Percentiles rank a stretch among this genome's conserved stretches.
Evolutionary conservation across 257 asterid species (phyloP).

Genomic region (Fraxinus anomala): DNA sequence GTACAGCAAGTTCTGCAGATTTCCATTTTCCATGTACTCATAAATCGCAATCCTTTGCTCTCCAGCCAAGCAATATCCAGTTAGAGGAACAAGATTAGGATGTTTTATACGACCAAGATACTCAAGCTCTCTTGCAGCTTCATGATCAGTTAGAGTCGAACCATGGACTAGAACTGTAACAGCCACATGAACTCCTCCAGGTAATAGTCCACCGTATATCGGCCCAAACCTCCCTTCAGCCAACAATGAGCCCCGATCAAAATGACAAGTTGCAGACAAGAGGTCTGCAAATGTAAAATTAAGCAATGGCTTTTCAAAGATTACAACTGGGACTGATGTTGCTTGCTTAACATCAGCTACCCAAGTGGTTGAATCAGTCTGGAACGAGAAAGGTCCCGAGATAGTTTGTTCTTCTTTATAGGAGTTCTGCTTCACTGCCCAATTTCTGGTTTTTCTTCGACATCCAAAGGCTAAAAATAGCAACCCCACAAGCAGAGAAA

Average conservation of each 20-base stretch:
- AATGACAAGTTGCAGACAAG: conserved; percentile 74
- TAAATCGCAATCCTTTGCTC: conserved; percentile 84
- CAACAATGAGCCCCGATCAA: conserved; percentile 69
- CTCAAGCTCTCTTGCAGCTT: conserved; percentile 81
- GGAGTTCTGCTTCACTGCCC: conserved; percentile 67
- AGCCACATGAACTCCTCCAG: conserved; percentile 80
- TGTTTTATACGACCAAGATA: conserved; percentile 81
- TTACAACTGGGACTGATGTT: conserved; percentile 65
- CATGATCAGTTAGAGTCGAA: conserved; percentile 73
- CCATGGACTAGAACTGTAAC: conserved; percentile 79
- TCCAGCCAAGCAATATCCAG: conserved; percentile 87
- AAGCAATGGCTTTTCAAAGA: conserved; percentile 82
- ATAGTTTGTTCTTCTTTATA: conserved; percentile 61
- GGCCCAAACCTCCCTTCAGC: conserved; percentile 92
- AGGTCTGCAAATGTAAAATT: conserved; percentile 80
- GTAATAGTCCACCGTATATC: conserved; percentile 68
- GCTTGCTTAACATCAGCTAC: conserved; percentile 87
- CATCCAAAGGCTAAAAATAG: conserved; percentile 78
- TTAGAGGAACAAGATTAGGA: conserved; percentile 77
- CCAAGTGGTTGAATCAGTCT: conserved; percentile 85
- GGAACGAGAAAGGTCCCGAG: conserved; percentile 84
- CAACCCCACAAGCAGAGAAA: conserved; percentile 69
- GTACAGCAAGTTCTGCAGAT: conserved; percentile 70
- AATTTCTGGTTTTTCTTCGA: conserved; percentile 60
- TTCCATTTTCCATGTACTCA: conserved; percentile 89